These are phyloP conservation scores for Phlegmacium glaucopus DNA, from an alignment of 768 basidiomycete species.

Conservation along the genomic window DNA sequence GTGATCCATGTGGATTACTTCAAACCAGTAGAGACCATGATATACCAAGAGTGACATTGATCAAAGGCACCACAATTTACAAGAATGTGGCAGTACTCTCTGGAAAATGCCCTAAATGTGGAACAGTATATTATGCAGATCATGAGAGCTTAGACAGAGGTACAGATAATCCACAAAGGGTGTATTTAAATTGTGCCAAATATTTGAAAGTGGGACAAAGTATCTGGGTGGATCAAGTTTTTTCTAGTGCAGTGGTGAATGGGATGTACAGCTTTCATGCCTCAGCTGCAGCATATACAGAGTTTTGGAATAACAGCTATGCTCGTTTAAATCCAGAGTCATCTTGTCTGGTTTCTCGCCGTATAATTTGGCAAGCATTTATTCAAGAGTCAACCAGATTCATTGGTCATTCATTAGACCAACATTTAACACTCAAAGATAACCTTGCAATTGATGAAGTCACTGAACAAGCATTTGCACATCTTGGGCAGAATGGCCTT, in stretches of 20 bases:
- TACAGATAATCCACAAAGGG: neutral
- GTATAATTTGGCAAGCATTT: too few species aligned
- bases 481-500: too few species aligned
- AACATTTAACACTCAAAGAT: too few species aligned
- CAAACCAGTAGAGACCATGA: slow-evolving; percentile 1
- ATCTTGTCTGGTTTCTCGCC: too few species aligned
- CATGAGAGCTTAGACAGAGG: slow-evolving; percentile 10
- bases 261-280: too few species aligned
- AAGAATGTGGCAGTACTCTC: slow-evolving; percentile 10
- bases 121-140: slow-evolving; percentile 14
- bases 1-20: neutral
- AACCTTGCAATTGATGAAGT: too few species aligned
- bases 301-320: too few species aligned
- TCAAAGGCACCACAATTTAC: slow-evolving; percentile 6
- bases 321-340: too few species aligned
- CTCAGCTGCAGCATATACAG: too few species aligned
- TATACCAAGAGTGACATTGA: slow-evolving; percentile 12
- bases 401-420: too few species aligned
- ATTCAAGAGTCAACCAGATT: too few species aligned
- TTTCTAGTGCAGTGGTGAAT: neutral
- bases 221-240: neutral
- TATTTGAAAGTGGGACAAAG: slow-evolving; percentile 1
- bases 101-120: slow-evolving; percentile 12
- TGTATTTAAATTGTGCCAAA: slow-evolving; percentile 1
- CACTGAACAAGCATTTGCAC: too few species aligned